A percentile compares a stretch with the other conserved stretches of the same genome.
These are phyloP conservation scores for Alternaria brassicae DNA, from an alignment of 2,329 filamentous ascomycete species.

Conservation along the genomic window DNA sequence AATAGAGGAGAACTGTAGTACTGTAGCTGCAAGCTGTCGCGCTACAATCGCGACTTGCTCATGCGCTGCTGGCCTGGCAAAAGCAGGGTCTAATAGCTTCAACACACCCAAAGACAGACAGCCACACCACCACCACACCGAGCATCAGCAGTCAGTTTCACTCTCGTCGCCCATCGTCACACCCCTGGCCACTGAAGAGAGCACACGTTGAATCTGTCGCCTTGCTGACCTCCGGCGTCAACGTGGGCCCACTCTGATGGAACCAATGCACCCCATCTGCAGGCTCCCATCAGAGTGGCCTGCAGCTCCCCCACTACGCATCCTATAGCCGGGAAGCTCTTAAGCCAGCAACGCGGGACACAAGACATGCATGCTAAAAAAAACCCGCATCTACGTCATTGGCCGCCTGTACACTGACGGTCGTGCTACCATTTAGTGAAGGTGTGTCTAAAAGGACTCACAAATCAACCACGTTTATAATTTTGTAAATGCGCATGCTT, in stretches of 20 bases:
- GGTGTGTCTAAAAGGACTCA: too few relatives aligned
- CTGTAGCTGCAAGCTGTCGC: too few relatives aligned
- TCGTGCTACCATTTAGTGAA: too few relatives aligned
- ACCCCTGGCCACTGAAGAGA: conserved; percentile 10
- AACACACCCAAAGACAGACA: background rate
- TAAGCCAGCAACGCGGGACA: background rate
- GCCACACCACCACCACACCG: conserved; percentile 1
- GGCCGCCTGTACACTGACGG: too few relatives aligned
- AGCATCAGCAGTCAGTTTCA: conserved; percentile 2
- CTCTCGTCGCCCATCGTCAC: background rate
- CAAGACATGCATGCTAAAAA: background rate
- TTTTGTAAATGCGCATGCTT: too few relatives aligned
- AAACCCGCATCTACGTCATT: background rate
- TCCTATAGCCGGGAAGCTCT: background rate
- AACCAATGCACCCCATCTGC: conserved; percentile 1
- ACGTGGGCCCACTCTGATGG: background rate
- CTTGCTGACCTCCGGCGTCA: background rate
- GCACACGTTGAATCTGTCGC: conserved; percentile 12
- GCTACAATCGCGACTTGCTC: conserved; percentile 5
- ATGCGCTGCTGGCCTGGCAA: background rate
- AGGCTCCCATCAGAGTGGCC: background rate
- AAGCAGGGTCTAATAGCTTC: conserved; percentile 7
- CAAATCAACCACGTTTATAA: too few relatives aligned
- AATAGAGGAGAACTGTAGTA: background rate
- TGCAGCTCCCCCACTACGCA: conserved; percentile 2